phyloP scores from a whole-genome alignment of 192 early-diverging fungal genomes.

The Allomyces macrogynus region DNA sequence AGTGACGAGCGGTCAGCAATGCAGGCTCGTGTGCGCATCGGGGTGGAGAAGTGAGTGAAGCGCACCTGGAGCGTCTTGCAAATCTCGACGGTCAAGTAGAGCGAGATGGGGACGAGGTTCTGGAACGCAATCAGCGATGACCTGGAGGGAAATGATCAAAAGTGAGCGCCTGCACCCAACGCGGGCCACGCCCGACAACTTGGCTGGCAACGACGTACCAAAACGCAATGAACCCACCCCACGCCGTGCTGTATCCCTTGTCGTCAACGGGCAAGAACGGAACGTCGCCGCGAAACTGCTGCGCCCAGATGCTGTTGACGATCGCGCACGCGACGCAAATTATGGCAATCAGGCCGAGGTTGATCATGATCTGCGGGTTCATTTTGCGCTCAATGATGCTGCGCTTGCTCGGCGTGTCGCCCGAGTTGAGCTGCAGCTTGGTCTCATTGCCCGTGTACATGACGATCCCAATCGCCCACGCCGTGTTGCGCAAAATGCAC shows the following conservation, averaged over 20 bases:
- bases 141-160: too few species aligned
- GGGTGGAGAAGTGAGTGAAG: constrained; percentile 1
- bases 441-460: constrained; percentile 73
- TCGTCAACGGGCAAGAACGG: not conserved
- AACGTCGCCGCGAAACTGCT: not conserved
- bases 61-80: constrained; percentile 62
- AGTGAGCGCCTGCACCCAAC: too few species aligned
- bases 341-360: constrained; percentile 15
- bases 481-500: constrained; percentile 72
- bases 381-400: constrained; percentile 66
- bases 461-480: constrained; percentile 67
- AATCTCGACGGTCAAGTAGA: constrained; percentile 86
- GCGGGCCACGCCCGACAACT: too few species aligned
- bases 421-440: constrained; percentile 82
- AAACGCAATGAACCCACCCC: constrained; percentile 13
- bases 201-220: constrained; percentile 14
- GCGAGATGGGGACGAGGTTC: constrained; percentile 86
- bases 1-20: not conserved
- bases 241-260: constrained; percentile 5
- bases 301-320: not conserved
- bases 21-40: too few species aligned
- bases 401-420: constrained; percentile 73
- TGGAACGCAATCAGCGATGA: constrained; percentile 80
- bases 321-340: constrained; percentile 6
- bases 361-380: constrained; percentile 41